Evolutionary conservation across 2,329 filamentous ascomycete genomes (phyloP).

Genomic region (Nigrospora osmanthi): DNA sequence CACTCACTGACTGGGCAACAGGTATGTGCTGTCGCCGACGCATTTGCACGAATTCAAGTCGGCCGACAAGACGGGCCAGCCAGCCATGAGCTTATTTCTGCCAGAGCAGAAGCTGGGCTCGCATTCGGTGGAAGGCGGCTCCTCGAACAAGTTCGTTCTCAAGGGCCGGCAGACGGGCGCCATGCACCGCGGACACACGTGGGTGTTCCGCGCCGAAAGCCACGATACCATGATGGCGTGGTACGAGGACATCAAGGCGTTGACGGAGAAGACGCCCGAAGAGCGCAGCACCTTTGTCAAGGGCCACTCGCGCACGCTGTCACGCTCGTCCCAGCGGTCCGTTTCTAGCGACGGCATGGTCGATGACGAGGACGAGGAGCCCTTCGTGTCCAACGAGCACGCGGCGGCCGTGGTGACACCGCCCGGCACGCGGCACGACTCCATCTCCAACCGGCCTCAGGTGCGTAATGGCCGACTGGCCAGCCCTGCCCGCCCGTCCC

Average conservation of each 20-base stretch:
- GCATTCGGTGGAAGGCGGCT: slow-evolving; percentile 73
- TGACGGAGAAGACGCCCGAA: slow-evolving; percentile 84
- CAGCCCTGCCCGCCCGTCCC: background rate
- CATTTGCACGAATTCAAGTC: slow-evolving; percentile 99
- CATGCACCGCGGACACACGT: slow-evolving; percentile 76
- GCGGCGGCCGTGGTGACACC: slow-evolving; percentile 47
- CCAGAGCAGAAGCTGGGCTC: slow-evolving; percentile 93
- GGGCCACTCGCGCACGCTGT: slow-evolving; percentile 70
- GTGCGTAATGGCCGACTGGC: background rate
- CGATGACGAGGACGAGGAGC: slow-evolving; percentile 65
- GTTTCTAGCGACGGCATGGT: slow-evolving; percentile 69
- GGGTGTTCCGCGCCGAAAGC: slow-evolving; percentile 64
- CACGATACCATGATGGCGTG: slow-evolving; percentile 96
- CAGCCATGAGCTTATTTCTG: slow-evolving; percentile 93
- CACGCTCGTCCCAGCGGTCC: slow-evolving; percentile 54
- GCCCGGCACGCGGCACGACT: slow-evolving; percentile 40
- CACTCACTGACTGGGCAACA: slow-evolving; percentile 28
- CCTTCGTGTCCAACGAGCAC: slow-evolving; percentile 42
- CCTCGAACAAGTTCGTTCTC: slow-evolving; percentile 95
- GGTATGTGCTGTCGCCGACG: slow-evolving; percentile 93
- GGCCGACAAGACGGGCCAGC: slow-evolving; percentile 84
- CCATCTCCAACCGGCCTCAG: slow-evolving; percentile 61
- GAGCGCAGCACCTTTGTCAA: slow-evolving; percentile 84
- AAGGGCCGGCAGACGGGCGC: slow-evolving; percentile 90
- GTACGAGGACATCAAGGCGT: slow-evolving; percentile 84